Base-by-base conservation (phyloP, 176 grass and related monocot genomes). In the Otatea glauca region DNA sequence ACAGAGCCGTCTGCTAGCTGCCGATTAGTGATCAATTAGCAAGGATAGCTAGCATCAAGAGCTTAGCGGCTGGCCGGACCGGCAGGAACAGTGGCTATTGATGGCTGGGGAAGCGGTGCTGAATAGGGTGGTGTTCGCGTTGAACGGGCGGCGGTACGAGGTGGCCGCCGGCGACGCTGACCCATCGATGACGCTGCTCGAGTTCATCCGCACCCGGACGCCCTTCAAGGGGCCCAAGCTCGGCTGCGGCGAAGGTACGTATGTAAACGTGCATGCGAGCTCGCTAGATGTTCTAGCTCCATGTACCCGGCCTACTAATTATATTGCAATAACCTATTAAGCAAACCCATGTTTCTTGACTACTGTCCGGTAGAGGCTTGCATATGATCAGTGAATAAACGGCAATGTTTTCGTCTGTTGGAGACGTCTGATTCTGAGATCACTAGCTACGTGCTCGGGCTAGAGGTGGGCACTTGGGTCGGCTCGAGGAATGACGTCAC, bases 211-310 rank as follows among this genome's bases (percentile, higher is more conserved):
- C 14, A 94, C 88, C 6, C 80, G 17, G 68, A 94, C 89, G 66
- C 89, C 82, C 0, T 97, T 92, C 88, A 90, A 56, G 47, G 94
- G 94, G 4, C 23, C 91, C 20, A 97, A 93, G 81, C 87, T 93
- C 58, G 89, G 91, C 20, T 97, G 94, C 50, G 94, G 94, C 53
- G 92, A 94, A 89, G 94, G 94, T 97, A 50, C 18, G 20, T 61
- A 6, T 0, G 35, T 37, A 3, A 37, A 4, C 54, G 43, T 27
- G 17, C n/a, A 35, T 23, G 54, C 47, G 42, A 35, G 45, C 61
- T 59, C 32, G 12, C 48, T 49, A 4, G 13, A 56, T 21, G 18
- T 18, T 59, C 56, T 59, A 23, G 20, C 55, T 23, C 7, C n/a
- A 3, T 17, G 43, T 60, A 15, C 18, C 27, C n/a, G n/a, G n/a